Evolutionary conservation across 2,329 filamentous ascomycete species (phyloP).

Genomic region (Drechslerella coelobrocha): DNA sequence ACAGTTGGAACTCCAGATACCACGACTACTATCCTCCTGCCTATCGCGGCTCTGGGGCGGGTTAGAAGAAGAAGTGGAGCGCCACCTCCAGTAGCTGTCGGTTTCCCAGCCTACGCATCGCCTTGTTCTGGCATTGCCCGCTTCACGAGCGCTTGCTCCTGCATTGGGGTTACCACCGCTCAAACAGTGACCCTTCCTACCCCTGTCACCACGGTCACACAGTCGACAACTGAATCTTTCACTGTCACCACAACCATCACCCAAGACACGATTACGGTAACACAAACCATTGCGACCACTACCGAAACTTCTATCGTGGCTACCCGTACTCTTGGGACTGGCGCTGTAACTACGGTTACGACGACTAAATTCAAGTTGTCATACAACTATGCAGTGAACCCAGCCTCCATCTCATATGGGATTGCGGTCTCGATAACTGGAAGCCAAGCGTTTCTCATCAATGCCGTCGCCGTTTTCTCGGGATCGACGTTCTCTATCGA

Average conservation of each 20-base stretch:
- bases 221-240: slow-evolving; percentile 4
- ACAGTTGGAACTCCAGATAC: slow-evolving; percentile 14
- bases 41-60: background rate
- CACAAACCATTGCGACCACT: background rate
- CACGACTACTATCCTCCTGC: background rate
- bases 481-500: background rate
- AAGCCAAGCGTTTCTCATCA: background rate
- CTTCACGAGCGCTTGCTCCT: slow-evolving; percentile 28
- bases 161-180: slow-evolving; percentile 16
- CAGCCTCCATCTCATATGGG: background rate
- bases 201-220: slow-evolving; percentile 4
- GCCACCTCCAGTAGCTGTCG: background rate
- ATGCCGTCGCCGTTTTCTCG: background rate
- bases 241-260: slow-evolving; percentile 1
- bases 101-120: slow-evolving; percentile 9
- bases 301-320: slow-evolving; percentile 2
- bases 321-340: slow-evolving; percentile 3
- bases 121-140: slow-evolving; percentile 4
- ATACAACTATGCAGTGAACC: slow-evolving; percentile 9
- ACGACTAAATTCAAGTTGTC: background rate
- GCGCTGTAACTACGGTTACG: background rate
- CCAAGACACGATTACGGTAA: background rate
- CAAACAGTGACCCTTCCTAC: slow-evolving; percentile 11
- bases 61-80: background rate
- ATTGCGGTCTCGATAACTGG: background rate